phyloP scores from a whole-genome alignment of 2,329 filamentous ascomycete genomes.

The Lasiodiplodia gonubiensis region DNA sequence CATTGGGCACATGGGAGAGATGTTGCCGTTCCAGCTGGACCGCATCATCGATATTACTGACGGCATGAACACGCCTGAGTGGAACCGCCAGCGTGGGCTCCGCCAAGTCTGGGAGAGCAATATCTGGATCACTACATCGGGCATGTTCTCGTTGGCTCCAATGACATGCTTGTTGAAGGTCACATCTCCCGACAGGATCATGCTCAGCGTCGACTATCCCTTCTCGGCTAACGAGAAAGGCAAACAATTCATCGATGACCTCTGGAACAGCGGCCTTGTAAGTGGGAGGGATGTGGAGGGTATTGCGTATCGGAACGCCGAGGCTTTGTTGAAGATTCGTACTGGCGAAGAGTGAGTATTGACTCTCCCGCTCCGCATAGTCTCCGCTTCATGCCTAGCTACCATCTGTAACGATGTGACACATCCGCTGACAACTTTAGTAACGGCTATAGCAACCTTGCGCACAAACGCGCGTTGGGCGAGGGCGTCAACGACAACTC shows the following conservation, averaged over 20 bases:
- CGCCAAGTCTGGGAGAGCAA: constrained; percentile 50
- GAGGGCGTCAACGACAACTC: constrained; percentile 19
- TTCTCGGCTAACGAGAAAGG: constrained; percentile 57
- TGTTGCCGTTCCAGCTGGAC: constrained; percentile 51
- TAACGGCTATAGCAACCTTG: neutral
- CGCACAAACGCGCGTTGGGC: neutral
- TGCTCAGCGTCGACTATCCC: constrained; percentile 49
- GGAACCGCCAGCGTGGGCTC: constrained; percentile 36
- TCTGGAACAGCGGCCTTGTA: constrained; percentile 58
- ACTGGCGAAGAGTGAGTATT: constrained; percentile 23
- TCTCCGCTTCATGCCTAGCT: neutral
- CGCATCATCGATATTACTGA: constrained; percentile 51
- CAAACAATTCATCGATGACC: constrained; percentile 54
- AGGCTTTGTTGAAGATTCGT: constrained; percentile 36
- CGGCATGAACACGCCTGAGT: constrained; percentile 47
- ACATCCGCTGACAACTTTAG: neutral
- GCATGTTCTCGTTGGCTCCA: constrained; percentile 52
- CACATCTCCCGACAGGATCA: constrained; percentile 48
- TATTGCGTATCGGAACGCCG: constrained; percentile 59
- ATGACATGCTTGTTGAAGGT: constrained; percentile 53
- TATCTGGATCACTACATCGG: constrained; percentile 51
- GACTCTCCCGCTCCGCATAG: neutral
- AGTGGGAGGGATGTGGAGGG: constrained; percentile 55
- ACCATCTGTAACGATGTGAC: neutral
- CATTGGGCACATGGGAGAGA: constrained; percentile 53